Percentiles rank a stretch among this genome's conserved stretches.
These are phyloP conservation scores for Eleusine coracana DNA, from an alignment of 176 grass and related monocot genomes.

Conservation along the genomic window DNA sequence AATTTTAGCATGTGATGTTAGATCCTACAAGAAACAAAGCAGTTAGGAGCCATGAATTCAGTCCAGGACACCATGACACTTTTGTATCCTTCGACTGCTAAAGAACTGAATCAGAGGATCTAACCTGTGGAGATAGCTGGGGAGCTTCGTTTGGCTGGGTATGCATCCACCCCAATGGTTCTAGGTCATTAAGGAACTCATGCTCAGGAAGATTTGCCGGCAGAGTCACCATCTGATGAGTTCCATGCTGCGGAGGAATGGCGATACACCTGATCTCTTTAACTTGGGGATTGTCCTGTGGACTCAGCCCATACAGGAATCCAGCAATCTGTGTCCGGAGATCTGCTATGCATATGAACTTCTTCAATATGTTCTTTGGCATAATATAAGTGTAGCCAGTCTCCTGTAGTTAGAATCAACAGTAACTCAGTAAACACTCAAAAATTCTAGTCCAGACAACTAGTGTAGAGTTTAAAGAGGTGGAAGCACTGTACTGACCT, in stretches of 20 bases:
- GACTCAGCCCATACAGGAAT: conserved; percentile 87
- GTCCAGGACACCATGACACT: background rate
- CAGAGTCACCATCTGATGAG: conserved; percentile 94
- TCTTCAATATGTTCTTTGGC: conserved; percentile 99
- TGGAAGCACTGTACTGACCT: conserved; percentile 51
- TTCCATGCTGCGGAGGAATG: conserved; percentile 89
- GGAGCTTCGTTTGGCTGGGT: conserved; percentile 98
- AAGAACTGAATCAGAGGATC: background rate
- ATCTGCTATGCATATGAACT: conserved; percentile 99
- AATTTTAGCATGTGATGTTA: conserved; percentile 78
- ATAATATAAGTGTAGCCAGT: conserved; percentile 99
- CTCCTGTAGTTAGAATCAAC: conserved; percentile 67
- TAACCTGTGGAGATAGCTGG: conserved; percentile 93
- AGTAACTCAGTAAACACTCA: background rate
- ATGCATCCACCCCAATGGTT: conserved; percentile 98
- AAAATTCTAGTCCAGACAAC: background rate
- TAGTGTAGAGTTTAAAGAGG: background rate
- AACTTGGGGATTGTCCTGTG: conserved; percentile 96
- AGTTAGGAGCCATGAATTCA: background rate
- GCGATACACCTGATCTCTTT: conserved; percentile 97
- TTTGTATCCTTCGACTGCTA: background rate
- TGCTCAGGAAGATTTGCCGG: conserved; percentile 92
- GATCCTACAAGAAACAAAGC: conserved; percentile 61
- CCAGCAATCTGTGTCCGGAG: conserved; percentile 85
- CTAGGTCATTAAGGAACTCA: conserved; percentile 91